phyloP scores from a whole-genome alignment of 2,329 filamentous ascomycete species.

The Fusarium multiceps region DNA sequence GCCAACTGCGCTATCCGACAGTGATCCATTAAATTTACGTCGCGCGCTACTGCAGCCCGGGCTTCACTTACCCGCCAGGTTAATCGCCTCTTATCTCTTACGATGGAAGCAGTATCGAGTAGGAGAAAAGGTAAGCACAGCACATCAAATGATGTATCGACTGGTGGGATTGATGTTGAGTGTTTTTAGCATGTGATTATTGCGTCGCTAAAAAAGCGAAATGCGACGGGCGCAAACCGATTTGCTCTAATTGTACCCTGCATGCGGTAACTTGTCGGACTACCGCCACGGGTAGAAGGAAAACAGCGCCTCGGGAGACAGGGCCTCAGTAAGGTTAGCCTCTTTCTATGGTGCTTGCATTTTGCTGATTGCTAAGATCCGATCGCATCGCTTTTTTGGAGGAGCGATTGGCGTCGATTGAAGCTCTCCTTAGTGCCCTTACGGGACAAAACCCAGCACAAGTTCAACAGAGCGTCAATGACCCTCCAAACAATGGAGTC shows the following conservation, averaged over 20 bases:
- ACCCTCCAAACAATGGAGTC: neutral
- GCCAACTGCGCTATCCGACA: slow-evolving; percentile 18
- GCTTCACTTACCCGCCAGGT: neutral
- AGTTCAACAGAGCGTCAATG: neutral
- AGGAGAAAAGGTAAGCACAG: slow-evolving; percentile 35
- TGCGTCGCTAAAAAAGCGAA: slow-evolving; percentile 56
- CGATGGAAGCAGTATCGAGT: slow-evolving; percentile 24
- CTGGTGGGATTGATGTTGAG: neutral
- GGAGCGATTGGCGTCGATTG: slow-evolving; percentile 35
- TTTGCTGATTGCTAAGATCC: slow-evolving; percentile 13
- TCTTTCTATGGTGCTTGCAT: too few species aligned
- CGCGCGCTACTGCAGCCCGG: neutral
- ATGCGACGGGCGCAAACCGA: slow-evolving; percentile 53
- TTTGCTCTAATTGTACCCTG: slow-evolving; percentile 54
- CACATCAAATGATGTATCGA: too few species aligned
- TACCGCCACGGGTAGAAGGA: slow-evolving; percentile 19
- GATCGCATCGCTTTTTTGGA: slow-evolving; percentile 31
- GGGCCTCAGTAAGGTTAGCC: slow-evolving; percentile 1
- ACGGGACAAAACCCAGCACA: neutral
- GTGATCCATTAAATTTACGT: neutral
- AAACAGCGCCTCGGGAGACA: slow-evolving; percentile 1
- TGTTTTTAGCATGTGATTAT: slow-evolving; percentile 49
- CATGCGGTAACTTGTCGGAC: slow-evolving; percentile 50
- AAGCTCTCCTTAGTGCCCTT: slow-evolving; percentile 23
- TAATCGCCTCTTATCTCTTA: neutral